These are phyloP conservation scores for Penicillium herquei DNA, from an alignment of 495 filamentous ascomycete genomes.

Conservation along the genomic window DNA sequence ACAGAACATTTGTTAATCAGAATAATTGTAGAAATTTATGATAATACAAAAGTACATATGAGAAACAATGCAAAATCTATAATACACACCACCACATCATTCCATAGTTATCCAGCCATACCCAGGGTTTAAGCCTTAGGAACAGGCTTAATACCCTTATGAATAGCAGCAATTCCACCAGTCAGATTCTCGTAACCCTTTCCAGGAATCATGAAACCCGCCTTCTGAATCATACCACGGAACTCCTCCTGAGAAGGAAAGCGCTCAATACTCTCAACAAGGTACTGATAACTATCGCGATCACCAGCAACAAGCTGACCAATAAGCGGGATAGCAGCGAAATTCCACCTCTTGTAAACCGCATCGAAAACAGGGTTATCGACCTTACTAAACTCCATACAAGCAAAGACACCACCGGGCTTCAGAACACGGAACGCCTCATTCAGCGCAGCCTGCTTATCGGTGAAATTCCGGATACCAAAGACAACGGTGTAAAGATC, in stretches of 20 bases:
- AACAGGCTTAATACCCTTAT: constrained; percentile 91
- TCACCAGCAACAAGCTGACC: constrained; percentile 94
- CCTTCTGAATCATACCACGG: constrained; percentile 79
- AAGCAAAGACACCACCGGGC: constrained; percentile 94
- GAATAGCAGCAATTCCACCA: constrained; percentile 88
- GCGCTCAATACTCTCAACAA: constrained; percentile 95
- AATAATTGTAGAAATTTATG: not conserved
- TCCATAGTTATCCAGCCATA: not conserved
- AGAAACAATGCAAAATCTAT: constrained; percentile 5
- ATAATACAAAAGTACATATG: constrained; percentile 3
- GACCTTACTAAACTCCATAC: constrained; percentile 91
- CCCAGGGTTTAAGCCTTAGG: constrained; percentile 15
- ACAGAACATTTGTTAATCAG: not conserved
- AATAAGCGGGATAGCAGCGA: constrained; percentile 89
- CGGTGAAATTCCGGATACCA: constrained; percentile 93
- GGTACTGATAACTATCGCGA: constrained; percentile 94
- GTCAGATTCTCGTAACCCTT: constrained; percentile 85
- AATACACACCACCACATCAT: constrained; percentile 7
- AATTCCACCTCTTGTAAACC: constrained; percentile 96
- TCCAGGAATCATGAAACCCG: constrained; percentile 82
- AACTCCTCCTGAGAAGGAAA: constrained; percentile 88
- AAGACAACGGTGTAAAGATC: constrained; percentile 98
- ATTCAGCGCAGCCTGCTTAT: constrained; percentile 73
- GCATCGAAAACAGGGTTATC: constrained; percentile 69
- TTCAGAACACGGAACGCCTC: constrained; percentile 87